Percentiles rank a stretch among this genome's conserved stretches.
Conservation (phyloP, 75 land plant species). For the Cunninghamia lanceolata region DNA sequence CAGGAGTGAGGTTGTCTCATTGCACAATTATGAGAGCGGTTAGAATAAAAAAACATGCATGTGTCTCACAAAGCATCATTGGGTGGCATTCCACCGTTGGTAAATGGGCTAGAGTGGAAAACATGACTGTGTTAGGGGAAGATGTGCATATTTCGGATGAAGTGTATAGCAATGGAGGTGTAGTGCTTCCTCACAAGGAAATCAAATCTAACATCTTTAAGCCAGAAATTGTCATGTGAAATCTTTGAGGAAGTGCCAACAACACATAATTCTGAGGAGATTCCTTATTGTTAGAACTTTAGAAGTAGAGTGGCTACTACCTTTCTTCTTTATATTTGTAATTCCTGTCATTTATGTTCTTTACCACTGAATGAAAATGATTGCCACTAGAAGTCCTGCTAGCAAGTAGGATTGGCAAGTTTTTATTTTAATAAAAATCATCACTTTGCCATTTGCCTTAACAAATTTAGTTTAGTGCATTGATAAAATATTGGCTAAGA, state of each 20-base stretch:
- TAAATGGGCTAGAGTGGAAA: conserved; percentile 45
- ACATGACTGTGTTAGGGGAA: conserved; percentile 48
- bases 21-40: conserved; percentile 51
- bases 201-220: conserved; percentile 41
- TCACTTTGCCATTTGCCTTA: neutral
- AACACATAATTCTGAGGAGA: neutral
- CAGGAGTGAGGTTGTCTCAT: conserved; percentile 36
- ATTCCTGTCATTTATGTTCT: neutral
- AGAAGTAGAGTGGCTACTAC: neutral
- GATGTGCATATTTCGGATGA: conserved; percentile 45
- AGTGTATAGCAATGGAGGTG: conserved; percentile 48
- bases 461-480: neutral
- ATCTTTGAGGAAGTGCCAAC: neutral
- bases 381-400: neutral
- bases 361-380: neutral
- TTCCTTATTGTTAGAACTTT: neutral
- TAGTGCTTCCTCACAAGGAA: conserved; percentile 48
- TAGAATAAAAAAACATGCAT: conserved; percentile 47
- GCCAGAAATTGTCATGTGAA: conserved; percentile 46
- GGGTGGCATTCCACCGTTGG: conserved; percentile 53
- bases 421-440: neutral
- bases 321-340: neutral
- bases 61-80: conserved; percentile 40
- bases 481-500: neutral
- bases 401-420: neutral